These are phyloP conservation scores for Euphorbia lathyris DNA, from an alignment of 345 rosid species.

Conservation along the genomic window DNA sequence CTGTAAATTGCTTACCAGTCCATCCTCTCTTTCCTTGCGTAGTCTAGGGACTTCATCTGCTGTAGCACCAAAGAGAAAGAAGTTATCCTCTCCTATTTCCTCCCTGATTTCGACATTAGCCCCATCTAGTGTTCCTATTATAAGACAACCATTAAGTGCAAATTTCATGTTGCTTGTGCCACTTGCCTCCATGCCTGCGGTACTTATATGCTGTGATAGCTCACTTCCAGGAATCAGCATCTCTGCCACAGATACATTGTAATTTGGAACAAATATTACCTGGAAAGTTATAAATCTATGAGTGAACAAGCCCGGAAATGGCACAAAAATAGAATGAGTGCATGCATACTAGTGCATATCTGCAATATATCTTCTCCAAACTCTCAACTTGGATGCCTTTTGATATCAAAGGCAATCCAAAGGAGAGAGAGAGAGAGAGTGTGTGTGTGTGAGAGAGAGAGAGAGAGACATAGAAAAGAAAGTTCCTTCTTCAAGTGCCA, in stretches of 20 bases:
- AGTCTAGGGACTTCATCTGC: constrained; percentile 82
- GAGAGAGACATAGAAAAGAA: neutral
- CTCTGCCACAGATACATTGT: constrained; percentile 96
- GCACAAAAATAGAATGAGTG: neutral
- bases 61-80: constrained; percentile 93
- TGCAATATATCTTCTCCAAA: neutral
- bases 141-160: constrained; percentile 91
- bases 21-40: constrained; percentile 84
- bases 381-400: neutral
- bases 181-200: constrained; percentile 99
- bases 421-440: too few species aligned
- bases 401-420: neutral
- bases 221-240: constrained; percentile 96
- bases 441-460: neutral
- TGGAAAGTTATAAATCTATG: constrained; percentile 27
- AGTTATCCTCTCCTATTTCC: constrained; percentile 82
- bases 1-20: constrained; percentile 48
- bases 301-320: neutral
- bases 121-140: constrained; percentile 93
- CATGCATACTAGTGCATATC: neutral
- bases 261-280: constrained; percentile 97
- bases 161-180: constrained; percentile 99
- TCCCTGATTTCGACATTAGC: constrained; percentile 98
- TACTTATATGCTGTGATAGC: constrained; percentile 94
- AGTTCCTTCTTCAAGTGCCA: too few species aligned